Conservation (phyloP, 495 filamentous ascomycete species). For the Polyplosphaeria fusca region DNA sequence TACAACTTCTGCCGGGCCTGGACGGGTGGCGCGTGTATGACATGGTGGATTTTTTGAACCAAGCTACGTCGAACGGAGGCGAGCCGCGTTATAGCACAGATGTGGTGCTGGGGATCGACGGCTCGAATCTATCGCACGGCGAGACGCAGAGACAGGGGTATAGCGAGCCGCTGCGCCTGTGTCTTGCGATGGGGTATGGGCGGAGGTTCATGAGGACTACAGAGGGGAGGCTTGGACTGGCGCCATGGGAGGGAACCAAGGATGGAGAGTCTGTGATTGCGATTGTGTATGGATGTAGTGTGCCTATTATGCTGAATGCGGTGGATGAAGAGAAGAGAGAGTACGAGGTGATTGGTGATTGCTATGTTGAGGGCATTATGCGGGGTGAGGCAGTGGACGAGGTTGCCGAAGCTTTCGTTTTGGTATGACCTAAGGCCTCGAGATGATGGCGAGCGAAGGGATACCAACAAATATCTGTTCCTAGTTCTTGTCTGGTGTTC, state of each 20-base stretch:
- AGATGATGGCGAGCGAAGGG: no score
- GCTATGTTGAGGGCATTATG: conserved; percentile 8
- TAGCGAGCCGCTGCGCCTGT: background rate
- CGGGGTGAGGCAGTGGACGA: conserved; percentile 1
- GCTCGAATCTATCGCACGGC: background rate
- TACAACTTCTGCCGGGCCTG: background rate
- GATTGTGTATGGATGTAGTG: conserved; percentile 3
- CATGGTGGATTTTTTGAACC: background rate
- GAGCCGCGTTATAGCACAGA: background rate
- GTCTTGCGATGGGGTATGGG: background rate
- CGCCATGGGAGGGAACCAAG: background rate
- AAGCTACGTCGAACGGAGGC: background rate
- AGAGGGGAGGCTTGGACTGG: background rate
- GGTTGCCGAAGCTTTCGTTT: background rate
- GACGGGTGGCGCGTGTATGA: background rate
- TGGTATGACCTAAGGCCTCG: no score
- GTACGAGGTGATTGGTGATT: conserved; percentile 2
- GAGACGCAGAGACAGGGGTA: background rate
- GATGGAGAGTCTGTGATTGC: background rate
- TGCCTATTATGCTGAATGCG: background rate
- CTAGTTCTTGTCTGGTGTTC: no score
- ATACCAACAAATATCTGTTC: no score
- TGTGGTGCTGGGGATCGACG: background rate
- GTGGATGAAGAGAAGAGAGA: background rate
- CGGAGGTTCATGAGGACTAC: background rate